Evolutionary conservation across 2,329 filamentous ascomycete species (phyloP).

Genomic region (Aureobasidium lini): DNA sequence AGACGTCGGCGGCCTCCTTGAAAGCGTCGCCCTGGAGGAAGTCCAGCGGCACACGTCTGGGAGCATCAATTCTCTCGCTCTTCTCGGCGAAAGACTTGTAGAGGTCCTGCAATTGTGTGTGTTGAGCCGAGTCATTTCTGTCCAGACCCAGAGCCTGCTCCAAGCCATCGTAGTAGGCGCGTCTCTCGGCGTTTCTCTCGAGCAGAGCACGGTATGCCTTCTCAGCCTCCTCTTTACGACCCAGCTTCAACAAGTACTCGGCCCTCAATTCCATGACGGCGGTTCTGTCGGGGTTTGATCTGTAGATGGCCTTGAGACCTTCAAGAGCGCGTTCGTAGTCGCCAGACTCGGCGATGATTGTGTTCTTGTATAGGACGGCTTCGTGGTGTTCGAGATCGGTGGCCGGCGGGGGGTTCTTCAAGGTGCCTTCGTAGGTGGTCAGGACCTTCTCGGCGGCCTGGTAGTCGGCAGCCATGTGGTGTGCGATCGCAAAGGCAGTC

Average conservation of each 20-base stretch:
- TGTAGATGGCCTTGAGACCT: constrained; percentile 71
- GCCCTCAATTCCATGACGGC: constrained; percentile 80
- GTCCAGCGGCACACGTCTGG: constrained; percentile 78
- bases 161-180: constrained; percentile 75
- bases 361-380: constrained; percentile 90
- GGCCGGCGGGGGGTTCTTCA: constrained; percentile 71
- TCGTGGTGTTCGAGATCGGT: constrained; percentile 89
- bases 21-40: constrained; percentile 82
- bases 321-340: constrained; percentile 76
- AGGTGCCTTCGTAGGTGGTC: constrained; percentile 84
- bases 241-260: constrained; percentile 73
- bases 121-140: constrained; percentile 52
- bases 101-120: constrained; percentile 66
- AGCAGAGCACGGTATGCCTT: constrained; percentile 74
- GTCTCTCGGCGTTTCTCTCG: constrained; percentile 80
- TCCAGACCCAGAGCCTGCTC: constrained; percentile 60
- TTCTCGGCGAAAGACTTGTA: constrained; percentile 77
- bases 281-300: constrained; percentile 73
- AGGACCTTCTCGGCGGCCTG: constrained; percentile 83
- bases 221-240: constrained; percentile 68
- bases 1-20: constrained; percentile 65
- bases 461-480: constrained; percentile 83
- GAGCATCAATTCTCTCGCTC: constrained; percentile 74
- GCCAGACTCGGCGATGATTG: constrained; percentile 82
- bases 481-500: constrained; percentile 91